These are phyloP conservation scores for Calonectria fujianensis DNA, from an alignment of 2,329 filamentous ascomycete genomes.

Conservation along the genomic window DNA sequence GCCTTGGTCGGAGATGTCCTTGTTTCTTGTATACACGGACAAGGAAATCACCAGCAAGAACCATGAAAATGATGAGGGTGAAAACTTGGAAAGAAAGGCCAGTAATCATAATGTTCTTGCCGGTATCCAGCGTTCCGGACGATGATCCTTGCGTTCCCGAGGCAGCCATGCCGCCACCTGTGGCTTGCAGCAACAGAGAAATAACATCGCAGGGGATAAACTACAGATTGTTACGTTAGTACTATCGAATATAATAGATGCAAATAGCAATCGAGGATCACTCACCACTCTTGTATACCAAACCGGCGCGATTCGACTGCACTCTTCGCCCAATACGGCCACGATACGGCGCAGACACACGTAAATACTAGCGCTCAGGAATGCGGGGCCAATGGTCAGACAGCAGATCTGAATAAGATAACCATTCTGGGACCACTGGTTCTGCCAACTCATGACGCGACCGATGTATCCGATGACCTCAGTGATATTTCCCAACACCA, in stretches of 20 bases:
- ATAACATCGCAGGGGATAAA: slow-evolving; percentile 13
- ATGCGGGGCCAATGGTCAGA: not conserved
- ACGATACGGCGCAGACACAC: slow-evolving; percentile 3
- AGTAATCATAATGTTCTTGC: slow-evolving; percentile 12
- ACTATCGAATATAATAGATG: not conserved
- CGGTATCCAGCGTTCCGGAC: not conserved
- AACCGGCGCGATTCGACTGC: not conserved
- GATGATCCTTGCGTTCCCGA: not conserved
- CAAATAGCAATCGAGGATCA: not conserved
- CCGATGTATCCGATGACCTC: slow-evolving; percentile 5
- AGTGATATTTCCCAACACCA: not conserved
- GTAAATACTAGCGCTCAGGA: slow-evolving; percentile 6
- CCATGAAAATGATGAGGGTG: not conserved
- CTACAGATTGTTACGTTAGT: not conserved
- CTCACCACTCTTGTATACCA: slow-evolving; percentile 14
- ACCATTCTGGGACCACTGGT: slow-evolving; percentile 7
- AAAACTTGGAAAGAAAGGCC: slow-evolving; percentile 7
- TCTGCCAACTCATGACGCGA: slow-evolving; percentile 7
- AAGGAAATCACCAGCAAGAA: not conserved
- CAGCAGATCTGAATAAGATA: slow-evolving; percentile 9
- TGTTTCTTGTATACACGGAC: not conserved
- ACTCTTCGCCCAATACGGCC: not conserved
- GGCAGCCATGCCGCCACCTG: not conserved
- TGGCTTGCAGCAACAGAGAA: not conserved
- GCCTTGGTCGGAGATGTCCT: not conserved